Percentiles rank a stretch among this genome's conserved stretches.
phyloP scores from a whole-genome alignment of 2,329 filamentous ascomycete genomes.

The Fusarium torreyae region DNA sequence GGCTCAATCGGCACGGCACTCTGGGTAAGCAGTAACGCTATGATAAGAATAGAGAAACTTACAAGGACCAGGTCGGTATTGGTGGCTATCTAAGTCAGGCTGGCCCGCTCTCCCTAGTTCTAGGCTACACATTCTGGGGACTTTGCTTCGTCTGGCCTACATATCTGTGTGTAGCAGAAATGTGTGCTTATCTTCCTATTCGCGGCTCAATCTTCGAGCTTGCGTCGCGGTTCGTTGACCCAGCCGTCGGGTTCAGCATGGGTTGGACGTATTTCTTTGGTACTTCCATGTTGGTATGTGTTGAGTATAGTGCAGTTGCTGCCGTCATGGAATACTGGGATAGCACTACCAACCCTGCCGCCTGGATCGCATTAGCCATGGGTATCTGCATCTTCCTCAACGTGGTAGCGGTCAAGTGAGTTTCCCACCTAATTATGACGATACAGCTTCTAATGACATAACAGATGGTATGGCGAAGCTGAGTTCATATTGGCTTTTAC shows the following conservation, averaged over 20 bases:
- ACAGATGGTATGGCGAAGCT: constrained; percentile 58
- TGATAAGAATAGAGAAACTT: neutral
- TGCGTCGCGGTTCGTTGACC: constrained; percentile 68
- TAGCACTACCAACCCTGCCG: constrained; percentile 59
- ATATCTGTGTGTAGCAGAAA: constrained; percentile 67
- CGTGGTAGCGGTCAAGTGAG: constrained; percentile 60
- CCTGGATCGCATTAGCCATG: constrained; percentile 64
- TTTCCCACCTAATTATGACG: neutral
- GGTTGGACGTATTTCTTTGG: constrained; percentile 66
- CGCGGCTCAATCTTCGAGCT: constrained; percentile 69
- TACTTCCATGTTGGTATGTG: constrained; percentile 61
- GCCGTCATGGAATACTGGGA: constrained; percentile 63
- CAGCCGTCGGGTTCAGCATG: constrained; percentile 65
- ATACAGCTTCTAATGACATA: constrained; percentile 4
- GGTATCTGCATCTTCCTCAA: constrained; percentile 63
- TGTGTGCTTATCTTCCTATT: constrained; percentile 69
- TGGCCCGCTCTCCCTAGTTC: constrained; percentile 60
- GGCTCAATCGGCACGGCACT: constrained; percentile 63
- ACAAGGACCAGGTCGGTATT: constrained; percentile 53
- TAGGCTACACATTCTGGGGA: constrained; percentile 62
- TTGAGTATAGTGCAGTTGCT: constrained; percentile 61
- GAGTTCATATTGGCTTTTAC: constrained; percentile 70
- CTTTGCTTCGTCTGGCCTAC: constrained; percentile 60
- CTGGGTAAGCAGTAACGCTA: constrained; percentile 46
- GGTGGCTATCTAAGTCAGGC: constrained; percentile 59